phyloP scores from a whole-genome alignment of 164 flowering plant genomes.

The Platanus orientalis region DNA sequence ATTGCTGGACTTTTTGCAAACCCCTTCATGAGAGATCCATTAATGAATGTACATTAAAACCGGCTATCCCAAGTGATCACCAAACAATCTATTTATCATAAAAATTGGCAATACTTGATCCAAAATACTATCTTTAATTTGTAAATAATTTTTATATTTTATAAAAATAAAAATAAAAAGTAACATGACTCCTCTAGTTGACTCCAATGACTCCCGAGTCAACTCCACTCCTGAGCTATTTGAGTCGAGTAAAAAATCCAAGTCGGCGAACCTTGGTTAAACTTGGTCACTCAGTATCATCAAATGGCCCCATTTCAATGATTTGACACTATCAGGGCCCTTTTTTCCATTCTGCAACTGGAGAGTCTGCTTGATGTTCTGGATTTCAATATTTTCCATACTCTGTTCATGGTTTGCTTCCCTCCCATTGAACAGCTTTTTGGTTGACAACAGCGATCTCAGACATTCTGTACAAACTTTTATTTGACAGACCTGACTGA shows the following conservation, averaged over 20 bases:
- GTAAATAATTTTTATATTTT: no score
- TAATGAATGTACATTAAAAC: slow-evolving; percentile 66
- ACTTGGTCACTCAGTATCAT: slow-evolving; percentile 99
- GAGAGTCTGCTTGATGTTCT: slow-evolving; percentile 72
- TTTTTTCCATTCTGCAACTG: slow-evolving; percentile 81
- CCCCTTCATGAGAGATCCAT: slow-evolving; percentile 98
- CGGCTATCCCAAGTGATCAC: background rate
- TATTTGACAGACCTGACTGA: background rate
- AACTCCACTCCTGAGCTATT: no score
- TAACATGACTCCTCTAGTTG: no score
- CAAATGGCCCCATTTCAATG: slow-evolving; percentile 86
- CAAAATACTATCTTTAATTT: no score
- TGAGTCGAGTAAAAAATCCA: no score
- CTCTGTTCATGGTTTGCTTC: slow-evolving; percentile 83
- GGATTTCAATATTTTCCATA: slow-evolving; percentile 73
- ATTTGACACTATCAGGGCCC: slow-evolving; percentile 58
- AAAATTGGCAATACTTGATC: no score
- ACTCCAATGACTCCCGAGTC: no score
- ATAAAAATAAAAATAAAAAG: no score
- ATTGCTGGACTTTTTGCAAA: no score
- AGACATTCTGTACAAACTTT: slow-evolving; percentile 29
- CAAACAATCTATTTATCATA: background rate
- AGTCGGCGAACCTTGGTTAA: no score
- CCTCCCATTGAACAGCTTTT: slow-evolving; percentile 86
- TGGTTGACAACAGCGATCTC: slow-evolving; percentile 77